Evolutionary conservation across 495 filamentous ascomycete species (phyloP), one percentile per base, ranked within the genome.

Genomic region (Penicillium daleae): DNA sequence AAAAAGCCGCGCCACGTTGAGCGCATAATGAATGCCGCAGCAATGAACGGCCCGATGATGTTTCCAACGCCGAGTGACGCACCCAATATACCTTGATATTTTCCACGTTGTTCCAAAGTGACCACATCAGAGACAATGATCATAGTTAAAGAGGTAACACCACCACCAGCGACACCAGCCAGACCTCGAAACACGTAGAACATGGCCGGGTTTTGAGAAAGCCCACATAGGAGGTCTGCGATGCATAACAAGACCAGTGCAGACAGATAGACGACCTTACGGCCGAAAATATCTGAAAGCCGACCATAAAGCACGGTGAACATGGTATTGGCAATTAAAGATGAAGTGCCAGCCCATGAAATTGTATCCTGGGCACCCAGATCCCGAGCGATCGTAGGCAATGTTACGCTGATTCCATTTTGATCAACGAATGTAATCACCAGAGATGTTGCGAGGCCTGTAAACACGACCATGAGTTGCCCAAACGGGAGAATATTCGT

Each of bases 271-370:
- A 85, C 76, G 35, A 77, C 71, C 67, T 86, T 86, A 2, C 84
- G 79, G 13, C 85, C 85, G 59, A 86, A 83, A 27, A 86, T 85
- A 71, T 86, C 81, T 1, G 83, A 86, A 6, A 88, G 65, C 26
- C 85, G 78, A 19, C 85, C 84, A 51, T 86, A 87, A 0, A 86
- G 75, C n/a, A 86, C 82, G 15, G 85, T 85, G 56, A 89, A 90
- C 57, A 87, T 86, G 12, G 87, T 90, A 67, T 89, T 90, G 3
- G 88, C 87, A 56, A 93, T 87, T 21, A 92, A 74, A 26, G 88
- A 88, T 4, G 89, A 90, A 0, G 88, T 92, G n/a, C 89, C 90
- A 6, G 89, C 85, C 90, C 90, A 93, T 0, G 85, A 89, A 24
- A 91, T 88, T 17, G 86, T 88, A 35, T 84, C 76, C 37, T 76